Evolutionary conservation across 768 basidiomycete species (phyloP), one percentile per base, ranked within the genome.

Genomic region (Suillus subalutaceus): DNA sequence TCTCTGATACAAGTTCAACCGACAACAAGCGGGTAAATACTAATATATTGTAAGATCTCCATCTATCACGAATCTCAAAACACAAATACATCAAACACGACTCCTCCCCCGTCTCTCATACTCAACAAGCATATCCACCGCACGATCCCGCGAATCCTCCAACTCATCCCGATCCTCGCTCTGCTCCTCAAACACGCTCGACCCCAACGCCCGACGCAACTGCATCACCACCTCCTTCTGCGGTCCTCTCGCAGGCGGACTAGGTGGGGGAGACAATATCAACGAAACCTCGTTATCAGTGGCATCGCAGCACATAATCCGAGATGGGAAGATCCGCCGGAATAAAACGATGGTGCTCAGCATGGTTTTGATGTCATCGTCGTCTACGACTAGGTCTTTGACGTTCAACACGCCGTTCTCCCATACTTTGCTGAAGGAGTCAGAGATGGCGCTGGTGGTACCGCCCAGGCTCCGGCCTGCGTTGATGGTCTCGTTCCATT

Each of bases 111-210:
- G 71, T 70, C 59, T 71, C 71, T 73, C 79, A 37, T 73, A 68
- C 63, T 78, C 79, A 4, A 84, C 82, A 57, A 93, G 81, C 81
- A 89, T 80, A 78, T 94, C 92, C 57, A 92, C 90, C 43, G 88
- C 88, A n/a, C 83, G 78, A 75, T 93, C 92, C 65, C 88, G 82
- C 57, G 91, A 91, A 66, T 93, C 91, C 74, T 93, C 92, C 63
- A 93, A 74, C 35, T 75, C 74, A 81, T 84, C 63, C 75, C 68
- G 71, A 59, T 68, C 67, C 26, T 69, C 73, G 44, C 63, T 62
- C 48, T 73, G 71, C 38, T 79, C 80, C 63, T 81, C 81, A 71
- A 88, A 87, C 62, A 83, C 84, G 30, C 73, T 76, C 44, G 79
- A 81, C 30, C 88, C 91, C 46, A 93, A 79, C 40, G 82, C 83